These are phyloP conservation scores for Blepharisma undulans DNA, from an alignment of 169 alveolate species.

Conservation along the genomic window DNA sequence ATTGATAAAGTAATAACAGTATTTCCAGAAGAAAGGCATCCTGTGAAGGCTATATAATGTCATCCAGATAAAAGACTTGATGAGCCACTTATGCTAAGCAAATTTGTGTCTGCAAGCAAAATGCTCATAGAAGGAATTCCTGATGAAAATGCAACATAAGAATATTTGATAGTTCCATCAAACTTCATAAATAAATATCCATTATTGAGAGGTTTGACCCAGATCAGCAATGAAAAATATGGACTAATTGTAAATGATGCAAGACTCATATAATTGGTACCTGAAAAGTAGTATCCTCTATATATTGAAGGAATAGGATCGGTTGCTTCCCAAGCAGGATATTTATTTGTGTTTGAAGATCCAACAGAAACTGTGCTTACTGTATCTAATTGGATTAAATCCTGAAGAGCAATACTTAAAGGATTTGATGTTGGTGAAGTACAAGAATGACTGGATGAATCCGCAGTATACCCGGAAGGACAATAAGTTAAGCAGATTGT, in stretches of 20 bases:
- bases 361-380: not conserved
- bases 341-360: not conserved
- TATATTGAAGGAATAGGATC: slow-evolving; percentile 10
- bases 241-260: not conserved
- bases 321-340: slow-evolving; percentile 5
- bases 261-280: not conserved
- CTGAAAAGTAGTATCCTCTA: slow-evolving; percentile 21
- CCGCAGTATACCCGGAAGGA: slow-evolving; percentile 23
- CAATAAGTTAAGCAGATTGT: not conserved
- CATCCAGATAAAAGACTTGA: not conserved
- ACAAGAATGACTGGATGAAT: not conserved
- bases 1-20: not conserved
- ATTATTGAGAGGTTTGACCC: not conserved
- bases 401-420: not conserved
- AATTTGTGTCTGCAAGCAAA: not conserved
- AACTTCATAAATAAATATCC: not conserved
- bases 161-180: not conserved
- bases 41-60: not conserved
- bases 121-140: not conserved
- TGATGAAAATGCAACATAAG: not conserved
- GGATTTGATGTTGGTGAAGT: not conserved
- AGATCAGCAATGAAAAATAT: not conserved
- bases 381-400: not conserved
- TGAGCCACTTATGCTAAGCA: not conserved
- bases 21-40: not conserved